Base-by-base conservation (phyloP, 805 yeast species). In the Candida lessepsii region DNA sequence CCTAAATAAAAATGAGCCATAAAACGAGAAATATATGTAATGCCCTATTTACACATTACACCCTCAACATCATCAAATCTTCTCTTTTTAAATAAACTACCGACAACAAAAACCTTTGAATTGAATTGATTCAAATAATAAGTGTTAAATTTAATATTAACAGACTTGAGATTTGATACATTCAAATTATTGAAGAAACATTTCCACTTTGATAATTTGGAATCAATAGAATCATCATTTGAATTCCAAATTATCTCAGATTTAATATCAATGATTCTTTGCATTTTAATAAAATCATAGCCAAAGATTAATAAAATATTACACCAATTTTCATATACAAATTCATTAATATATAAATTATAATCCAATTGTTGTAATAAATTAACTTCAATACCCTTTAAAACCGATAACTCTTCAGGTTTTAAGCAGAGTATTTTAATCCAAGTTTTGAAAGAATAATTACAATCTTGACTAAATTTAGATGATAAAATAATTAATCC, bases 381-480 rank as follows among this genome's bases (percentile, higher is more conserved):
- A 5, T 66, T 57, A 20, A 71, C 51, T 60, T 87, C 95, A 41
- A 79, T 60, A 29, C 45, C 43, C 44, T 66, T 70, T 38, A 87
- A 63, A 42, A 76, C 81, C 20, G 57, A 48, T 3, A 74, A 53
- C 20, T 48, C 52, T 16, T 49, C 56, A 5, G 53, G 51, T 29
- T 58, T 54, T 49, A 67, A 53, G 0, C 95, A 93, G 24, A 87
- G 75, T 36, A 87, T 80, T 55, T 78, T 76, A 37, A 83, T 67
- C 96, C 96, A 87, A 5, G 85, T 76, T 46, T 70, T 72, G 49
- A 83, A 71, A 21, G 84, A 70, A 59, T 76, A 85, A 55, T 81
- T 83, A 37, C 78, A 75, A 60, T 87, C 96, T 54, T 81, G 87
- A 44, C 74, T 68, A 57, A 80, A 85, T 56, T 87, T 87, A 38